These are phyloP conservation scores for Alloascoidea africana DNA, from an alignment of 805 yeast species.

Conservation along the genomic window DNA sequence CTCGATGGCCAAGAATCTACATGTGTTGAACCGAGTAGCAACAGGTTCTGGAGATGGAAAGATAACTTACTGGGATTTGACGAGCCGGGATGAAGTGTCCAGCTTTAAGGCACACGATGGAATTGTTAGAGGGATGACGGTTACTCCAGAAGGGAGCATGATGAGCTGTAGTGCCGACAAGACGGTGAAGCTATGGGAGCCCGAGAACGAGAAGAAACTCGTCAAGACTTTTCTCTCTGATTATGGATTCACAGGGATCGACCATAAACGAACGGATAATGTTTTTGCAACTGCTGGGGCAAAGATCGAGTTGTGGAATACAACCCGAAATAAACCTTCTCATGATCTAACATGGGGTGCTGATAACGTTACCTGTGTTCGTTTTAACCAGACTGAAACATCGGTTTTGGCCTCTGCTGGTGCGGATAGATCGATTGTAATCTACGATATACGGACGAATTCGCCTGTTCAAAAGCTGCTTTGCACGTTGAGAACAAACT, in stretches of 20 bases:
- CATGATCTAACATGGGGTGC: constrained; percentile 91
- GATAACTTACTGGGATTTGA: constrained; percentile 85
- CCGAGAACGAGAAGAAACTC: constrained; percentile 39
- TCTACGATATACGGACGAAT: constrained; percentile 83
- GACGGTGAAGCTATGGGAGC: constrained; percentile 81
- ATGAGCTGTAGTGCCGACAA: constrained; percentile 87
- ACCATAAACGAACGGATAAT: constrained; percentile 65
- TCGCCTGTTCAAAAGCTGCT: constrained; percentile 87
- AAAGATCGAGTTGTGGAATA: constrained; percentile 84
- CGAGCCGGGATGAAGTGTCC: constrained; percentile 58
- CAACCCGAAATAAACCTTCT: constrained; percentile 60
- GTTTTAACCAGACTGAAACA: constrained; percentile 83
- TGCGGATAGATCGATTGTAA: constrained; percentile 77
- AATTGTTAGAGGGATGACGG: constrained; percentile 71
- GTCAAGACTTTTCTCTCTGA: constrained; percentile 72
- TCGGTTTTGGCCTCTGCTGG: constrained; percentile 81
- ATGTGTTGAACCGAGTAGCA: constrained; percentile 59
- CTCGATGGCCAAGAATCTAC: constrained; percentile 65
- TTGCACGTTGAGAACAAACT: constrained; percentile 68
- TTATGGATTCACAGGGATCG: constrained; percentile 71
- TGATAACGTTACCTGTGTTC: constrained; percentile 70
- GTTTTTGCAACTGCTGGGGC: constrained; percentile 89
- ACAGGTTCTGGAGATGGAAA: constrained; percentile 94
- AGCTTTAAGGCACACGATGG: constrained; percentile 85
- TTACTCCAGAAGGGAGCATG: constrained; percentile 48